Percentiles rank a stretch among this genome's conserved stretches.
Evolutionary conservation across 75 land plant species (phyloP).

Genomic region (Cupressus sempervirens): DNA sequence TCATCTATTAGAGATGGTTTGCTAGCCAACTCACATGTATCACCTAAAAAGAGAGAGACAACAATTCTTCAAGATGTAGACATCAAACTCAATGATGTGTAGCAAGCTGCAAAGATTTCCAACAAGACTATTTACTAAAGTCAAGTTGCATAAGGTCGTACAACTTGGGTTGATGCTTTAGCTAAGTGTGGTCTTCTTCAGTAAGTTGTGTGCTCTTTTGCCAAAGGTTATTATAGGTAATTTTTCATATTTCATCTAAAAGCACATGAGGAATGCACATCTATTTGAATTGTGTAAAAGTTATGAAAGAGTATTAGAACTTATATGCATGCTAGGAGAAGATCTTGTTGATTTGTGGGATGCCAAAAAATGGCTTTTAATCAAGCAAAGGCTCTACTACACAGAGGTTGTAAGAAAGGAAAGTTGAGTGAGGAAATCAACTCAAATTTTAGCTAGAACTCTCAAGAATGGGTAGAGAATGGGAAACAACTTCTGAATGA

Average conservation of each 20-base stretch:
- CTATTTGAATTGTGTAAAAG: background rate
- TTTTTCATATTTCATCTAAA: background rate
- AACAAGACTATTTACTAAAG: background rate
- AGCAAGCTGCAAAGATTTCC: background rate
- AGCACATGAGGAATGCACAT: too few relatives aligned
- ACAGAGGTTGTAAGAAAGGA: background rate
- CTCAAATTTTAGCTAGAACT: too few relatives aligned
- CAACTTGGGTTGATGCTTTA: background rate
- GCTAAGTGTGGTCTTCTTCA: background rate
- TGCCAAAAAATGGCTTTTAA: background rate
- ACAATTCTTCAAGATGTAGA: too few relatives aligned
- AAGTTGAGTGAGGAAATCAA: background rate
- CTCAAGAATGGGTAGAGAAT: background rate
- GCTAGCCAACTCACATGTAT: background rate
- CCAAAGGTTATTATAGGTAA: background rate
- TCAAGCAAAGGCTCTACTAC: background rate
- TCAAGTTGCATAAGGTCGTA: background rate
- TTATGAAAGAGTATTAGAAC: background rate
- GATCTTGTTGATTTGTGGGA: background rate
- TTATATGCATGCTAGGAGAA: background rate
- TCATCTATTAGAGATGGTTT: background rate
- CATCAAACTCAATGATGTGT: too few relatives aligned
- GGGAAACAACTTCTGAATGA: background rate
- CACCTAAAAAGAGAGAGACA: background rate
- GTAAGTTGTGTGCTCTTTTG: background rate